phyloP scores from a whole-genome alignment of 345 rosid genomes.

The Boechera retrofracta region DNA sequence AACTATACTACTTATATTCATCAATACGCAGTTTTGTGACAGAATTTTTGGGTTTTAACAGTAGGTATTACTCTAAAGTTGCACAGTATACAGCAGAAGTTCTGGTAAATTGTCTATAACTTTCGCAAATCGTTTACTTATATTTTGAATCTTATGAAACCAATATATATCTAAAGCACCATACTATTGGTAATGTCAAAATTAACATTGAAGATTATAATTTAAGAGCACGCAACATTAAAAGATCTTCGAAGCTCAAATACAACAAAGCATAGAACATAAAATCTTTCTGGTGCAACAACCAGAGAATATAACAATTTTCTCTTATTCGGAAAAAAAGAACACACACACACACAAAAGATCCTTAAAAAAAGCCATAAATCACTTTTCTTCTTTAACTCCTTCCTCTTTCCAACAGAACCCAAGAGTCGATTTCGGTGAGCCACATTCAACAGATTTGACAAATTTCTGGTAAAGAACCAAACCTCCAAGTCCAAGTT shows the following conservation, averaged over 20 bases:
- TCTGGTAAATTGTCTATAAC: background rate
- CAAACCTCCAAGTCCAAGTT: constrained; percentile 59
- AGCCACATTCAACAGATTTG: constrained; percentile 38
- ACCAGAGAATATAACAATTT: constrained; percentile 3
- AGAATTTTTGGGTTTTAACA: background rate
- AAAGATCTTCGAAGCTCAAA: constrained; percentile 16
- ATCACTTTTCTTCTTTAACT: constrained; percentile 50
- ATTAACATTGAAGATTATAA: background rate
- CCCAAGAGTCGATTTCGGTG: constrained; percentile 64
- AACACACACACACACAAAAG: background rate
- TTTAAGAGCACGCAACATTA: background rate
- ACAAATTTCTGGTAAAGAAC: constrained; percentile 62
- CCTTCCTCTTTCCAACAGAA: constrained; percentile 64
- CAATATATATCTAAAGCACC: background rate
- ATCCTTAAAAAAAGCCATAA: background rate
- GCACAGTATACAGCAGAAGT: background rate
- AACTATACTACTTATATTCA: too few relatives aligned
- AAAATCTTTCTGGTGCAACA: background rate
- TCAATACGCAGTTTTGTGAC: background rate
- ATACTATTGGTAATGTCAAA: constrained; percentile 8
- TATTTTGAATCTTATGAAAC: background rate
- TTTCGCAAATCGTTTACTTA: background rate
- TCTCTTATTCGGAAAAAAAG: constrained; percentile 3
- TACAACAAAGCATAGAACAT: background rate
- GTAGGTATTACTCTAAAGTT: background rate